Base-by-base conservation (phyloP, 805 yeast species). In the Tetrapisispora nanseiensis region DNA sequence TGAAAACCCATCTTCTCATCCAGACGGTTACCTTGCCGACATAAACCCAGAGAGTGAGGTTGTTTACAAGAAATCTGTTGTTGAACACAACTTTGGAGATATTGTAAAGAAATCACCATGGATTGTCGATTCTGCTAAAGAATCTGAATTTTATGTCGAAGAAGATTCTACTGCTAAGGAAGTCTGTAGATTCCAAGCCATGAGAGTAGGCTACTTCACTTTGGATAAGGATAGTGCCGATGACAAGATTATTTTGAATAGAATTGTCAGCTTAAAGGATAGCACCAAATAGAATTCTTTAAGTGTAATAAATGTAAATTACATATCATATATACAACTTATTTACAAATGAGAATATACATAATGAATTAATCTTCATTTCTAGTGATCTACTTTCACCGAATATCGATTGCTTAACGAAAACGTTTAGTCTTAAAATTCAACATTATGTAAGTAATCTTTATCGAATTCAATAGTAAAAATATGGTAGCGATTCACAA, bases 101-200 rank as follows among this genome's bases (percentile, higher is more conserved):
- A 76, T 92, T 42, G 67, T 75, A 52, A 62, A 63, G 46, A 78
- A 75, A 51, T 78, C 90, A 21, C 97, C 97, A 46, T 76, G 90
- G 78, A 78, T 78, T 50, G 67, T 77, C 53, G 71, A 69, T 31
- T 72, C 80, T 23, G 71, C 73, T 26, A 71, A 72, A 31, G 72
- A 77, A 39, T 68, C 73, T 31, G 80, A 80, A 48, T 85, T 86
- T 60, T 65, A 70, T 57, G 82, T 87, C 50, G 71, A 74, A 51
- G 97, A 92, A 61, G 72, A 74, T 46, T 65, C 65, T 31, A 72
- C 72, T 27, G 66, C 71, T 48, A 76, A 78, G 36, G 95, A 89
- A 62, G 75, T 89, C n/a, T 86, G 85, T 26, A 78, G 98, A 65
- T 92, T 92, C 86, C 98, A 92, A 70, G 98, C 95, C 24, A 75